A percentile compares a stretch with the other conserved stretches of the same genome.
Evolutionary conservation across 2,329 filamentous ascomycete genomes (phyloP).

Genomic region (Trichoderma sp.): DNA sequence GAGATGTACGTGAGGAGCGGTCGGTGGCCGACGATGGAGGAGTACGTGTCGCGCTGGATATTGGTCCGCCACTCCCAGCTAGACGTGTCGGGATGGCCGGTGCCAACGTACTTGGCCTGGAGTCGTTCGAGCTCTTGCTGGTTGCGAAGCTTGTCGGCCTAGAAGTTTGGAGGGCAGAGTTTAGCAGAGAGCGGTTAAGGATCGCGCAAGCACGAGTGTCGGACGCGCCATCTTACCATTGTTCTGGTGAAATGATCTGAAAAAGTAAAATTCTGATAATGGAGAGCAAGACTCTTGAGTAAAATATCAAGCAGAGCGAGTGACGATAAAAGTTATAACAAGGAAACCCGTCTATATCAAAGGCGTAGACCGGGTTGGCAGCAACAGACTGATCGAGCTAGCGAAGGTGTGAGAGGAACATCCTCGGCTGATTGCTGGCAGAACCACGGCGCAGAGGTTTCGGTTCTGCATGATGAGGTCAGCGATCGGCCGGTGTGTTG

Average conservation of each 20-base stretch:
- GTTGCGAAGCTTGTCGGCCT: conserved; percentile 97
- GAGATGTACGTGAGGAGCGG: conserved; percentile 86
- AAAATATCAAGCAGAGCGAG: background rate
- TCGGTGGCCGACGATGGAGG: conserved; percentile 86
- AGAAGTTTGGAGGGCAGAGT: background rate
- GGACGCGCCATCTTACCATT: background rate
- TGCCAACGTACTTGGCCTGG: conserved; percentile 93
- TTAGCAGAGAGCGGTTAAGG: background rate
- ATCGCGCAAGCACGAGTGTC: background rate
- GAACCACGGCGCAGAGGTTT: background rate
- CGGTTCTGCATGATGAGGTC: conserved; percentile 22
- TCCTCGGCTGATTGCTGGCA: conserved; percentile 24
- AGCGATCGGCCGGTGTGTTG: conserved; percentile 5
- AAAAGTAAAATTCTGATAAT: fast-evolving
- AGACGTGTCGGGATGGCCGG: conserved; percentile 93
- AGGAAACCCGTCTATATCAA: background rate
- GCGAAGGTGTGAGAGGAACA: conserved; percentile 22
- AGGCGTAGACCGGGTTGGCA: background rate
- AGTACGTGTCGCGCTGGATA: conserved; percentile 89
- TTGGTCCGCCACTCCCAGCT: conserved; percentile 98
- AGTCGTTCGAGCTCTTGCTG: conserved; percentile 97
- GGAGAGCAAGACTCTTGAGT: background rate
- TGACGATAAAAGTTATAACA: background rate
- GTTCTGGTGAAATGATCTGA: background rate
- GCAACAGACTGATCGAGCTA: background rate